These are phyloP conservation scores for Alternaria sp. DNA, from an alignment of 2,329 filamentous ascomycete genomes.

Conservation along the genomic window DNA sequence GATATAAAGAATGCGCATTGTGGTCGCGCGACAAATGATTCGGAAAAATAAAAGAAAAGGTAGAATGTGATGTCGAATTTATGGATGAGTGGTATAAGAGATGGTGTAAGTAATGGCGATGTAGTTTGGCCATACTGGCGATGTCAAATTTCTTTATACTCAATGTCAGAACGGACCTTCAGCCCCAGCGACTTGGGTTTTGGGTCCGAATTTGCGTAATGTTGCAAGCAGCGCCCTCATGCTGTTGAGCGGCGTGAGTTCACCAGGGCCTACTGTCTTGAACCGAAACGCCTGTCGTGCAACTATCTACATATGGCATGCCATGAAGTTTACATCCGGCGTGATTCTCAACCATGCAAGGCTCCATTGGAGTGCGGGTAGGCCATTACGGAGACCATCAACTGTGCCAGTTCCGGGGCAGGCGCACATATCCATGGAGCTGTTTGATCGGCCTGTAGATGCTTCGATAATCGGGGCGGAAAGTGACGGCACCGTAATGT, in stretches of 20 bases:
- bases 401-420: background rate
- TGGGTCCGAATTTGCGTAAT: background rate
- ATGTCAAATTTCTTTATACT: background rate
- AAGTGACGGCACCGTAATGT: background rate
- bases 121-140: background rate
- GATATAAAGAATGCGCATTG: background rate
- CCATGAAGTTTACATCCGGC: background rate
- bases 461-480: background rate
- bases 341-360: background rate
- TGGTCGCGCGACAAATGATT: rapidly evolving
- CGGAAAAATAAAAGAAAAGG: background rate
- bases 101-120: background rate
- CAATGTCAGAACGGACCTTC: background rate
- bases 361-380: background rate
- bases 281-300: background rate
- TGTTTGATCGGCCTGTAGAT: background rate
- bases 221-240: background rate
- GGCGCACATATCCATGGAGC: background rate
- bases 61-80: background rate
- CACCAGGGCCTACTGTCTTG: background rate
- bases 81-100: too few relatives aligned
- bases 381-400: background rate
- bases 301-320: background rate
- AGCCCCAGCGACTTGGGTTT: background rate
- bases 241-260: background rate